Base-by-base conservation (phyloP, 306 rosid genomes). In the Prunus kanzakura region DNA sequence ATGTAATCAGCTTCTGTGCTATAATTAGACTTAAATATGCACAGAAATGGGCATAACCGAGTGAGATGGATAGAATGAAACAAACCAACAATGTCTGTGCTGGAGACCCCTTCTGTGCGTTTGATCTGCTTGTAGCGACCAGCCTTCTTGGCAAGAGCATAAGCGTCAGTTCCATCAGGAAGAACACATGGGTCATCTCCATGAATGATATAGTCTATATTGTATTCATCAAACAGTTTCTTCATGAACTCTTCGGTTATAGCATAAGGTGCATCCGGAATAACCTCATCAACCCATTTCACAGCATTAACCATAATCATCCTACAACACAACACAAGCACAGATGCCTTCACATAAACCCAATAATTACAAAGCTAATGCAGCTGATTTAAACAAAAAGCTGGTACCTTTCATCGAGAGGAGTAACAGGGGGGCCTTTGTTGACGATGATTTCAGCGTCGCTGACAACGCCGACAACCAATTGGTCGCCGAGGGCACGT, bases 51-150 rank as follows among this genome's bases (percentile, higher is more conserved):
- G 3, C 20, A 29, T 18, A 62, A 62, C 41, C 15, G 67, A 67
- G 47, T 67, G 47, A 23, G 46, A 76, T 45, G 35, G 5, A 4
- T 16, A 41, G 69, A 19, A 19, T 25, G 65, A 74, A 43, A 52
- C 88, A 55, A 49, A 87, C 91, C 91, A 78, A 87, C 91, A 82
- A 87, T 87, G 86, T 87, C 91, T 23, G 91, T 87, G 79, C 91
- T 87, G 18, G 91, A 87, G 51, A 87, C 87, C 25, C 91, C 91
- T 82, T 87, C 91, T 2, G 91, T 87, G 50, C 91, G 88, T 81
- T 87, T 87, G 79, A 87, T 87, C 81, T 87, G 91, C 83, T 87
- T 87, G 71, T 84, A 87, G 67, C 91, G 88, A 67, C 91, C 91
- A 22, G 87, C 91, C 85, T 87, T 87, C 88, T 87, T 87, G 11